Conservation (phyloP, 345 rosid species). For the Tarenaya hassleriana region DNA sequence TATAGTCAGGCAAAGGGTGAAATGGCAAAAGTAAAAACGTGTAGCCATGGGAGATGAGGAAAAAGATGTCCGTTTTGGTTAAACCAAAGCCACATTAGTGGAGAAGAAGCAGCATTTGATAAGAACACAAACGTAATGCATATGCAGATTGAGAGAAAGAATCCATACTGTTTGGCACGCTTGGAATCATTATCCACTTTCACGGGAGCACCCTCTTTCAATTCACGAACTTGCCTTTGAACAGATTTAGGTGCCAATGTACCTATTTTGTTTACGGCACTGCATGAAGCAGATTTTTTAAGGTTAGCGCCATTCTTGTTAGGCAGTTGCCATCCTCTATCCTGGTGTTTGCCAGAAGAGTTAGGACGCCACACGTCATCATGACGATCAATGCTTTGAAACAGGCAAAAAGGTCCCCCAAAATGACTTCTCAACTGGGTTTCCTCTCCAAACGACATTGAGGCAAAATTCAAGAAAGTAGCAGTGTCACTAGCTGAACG, state of each 20-base stretch:
- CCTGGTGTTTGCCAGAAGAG: conserved; percentile 21
- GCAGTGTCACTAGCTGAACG: conserved; percentile 62
- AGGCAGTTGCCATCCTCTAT: conserved; percentile 26
- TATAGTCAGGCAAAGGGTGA: neutral
- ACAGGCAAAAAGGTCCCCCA: conserved; percentile 36
- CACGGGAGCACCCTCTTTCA: conserved; percentile 16
- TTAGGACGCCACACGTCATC: conserved; percentile 34
- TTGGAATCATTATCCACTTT: conserved; percentile 27
- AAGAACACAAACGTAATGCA: neutral
- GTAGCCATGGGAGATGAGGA: neutral
- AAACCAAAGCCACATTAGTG: neutral
- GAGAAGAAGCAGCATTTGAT: no score
- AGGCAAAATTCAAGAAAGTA: conserved; percentile 35
- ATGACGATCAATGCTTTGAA: conserved; percentile 34
- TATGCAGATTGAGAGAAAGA: neutral
- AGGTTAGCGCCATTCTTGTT: conserved; percentile 11
- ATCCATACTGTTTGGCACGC: conserved; percentile 37
- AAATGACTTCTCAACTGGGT: conserved; percentile 21
- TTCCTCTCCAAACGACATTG: conserved; percentile 25
- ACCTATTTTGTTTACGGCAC: conserved; percentile 23
- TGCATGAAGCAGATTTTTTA: conserved; percentile 22
- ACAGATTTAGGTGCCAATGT: conserved; percentile 18
- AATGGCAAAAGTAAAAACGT: neutral
- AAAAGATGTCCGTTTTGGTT: neutral
- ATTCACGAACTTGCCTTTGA: conserved; percentile 27